Conservation (phyloP, 805 yeast species). For the Scheffersomyces coipomensis region DNA sequence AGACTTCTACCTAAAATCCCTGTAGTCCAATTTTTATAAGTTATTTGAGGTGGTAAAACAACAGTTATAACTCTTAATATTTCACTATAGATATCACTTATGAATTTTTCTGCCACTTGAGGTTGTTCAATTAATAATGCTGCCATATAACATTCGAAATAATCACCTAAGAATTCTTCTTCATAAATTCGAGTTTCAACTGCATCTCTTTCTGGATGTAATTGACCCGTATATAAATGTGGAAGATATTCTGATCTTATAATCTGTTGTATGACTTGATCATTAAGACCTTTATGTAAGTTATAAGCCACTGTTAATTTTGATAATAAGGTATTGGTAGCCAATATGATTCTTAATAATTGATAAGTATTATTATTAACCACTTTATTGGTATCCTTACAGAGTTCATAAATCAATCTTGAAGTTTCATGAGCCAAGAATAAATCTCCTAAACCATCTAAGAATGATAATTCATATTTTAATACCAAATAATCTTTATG, state of each 20-base stretch:
- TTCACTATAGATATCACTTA: slow-evolving; percentile 27
- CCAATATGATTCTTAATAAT: slow-evolving; percentile 29
- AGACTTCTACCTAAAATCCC: slow-evolving; percentile 32
- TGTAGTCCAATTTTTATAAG: slow-evolving; percentile 29
- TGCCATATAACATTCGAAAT: slow-evolving; percentile 43
- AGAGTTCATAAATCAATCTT: slow-evolving; percentile 25
- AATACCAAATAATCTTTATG: slow-evolving; percentile 19
- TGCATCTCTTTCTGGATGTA: slow-evolving; percentile 5
- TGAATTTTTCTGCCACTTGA: slow-evolving; percentile 31
- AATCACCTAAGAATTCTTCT: slow-evolving; percentile 42
- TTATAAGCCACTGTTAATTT: slow-evolving; percentile 35
- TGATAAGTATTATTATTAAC: slow-evolving; percentile 8
- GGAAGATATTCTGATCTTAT: slow-evolving; percentile 24
- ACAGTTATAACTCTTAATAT: slow-evolving; percentile 16
- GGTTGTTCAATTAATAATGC: slow-evolving; percentile 39
- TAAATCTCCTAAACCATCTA: slow-evolving; percentile 43
- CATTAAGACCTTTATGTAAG: slow-evolving; percentile 33
- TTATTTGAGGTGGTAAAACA: slow-evolving; percentile 12
- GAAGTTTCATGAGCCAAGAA: slow-evolving; percentile 37
- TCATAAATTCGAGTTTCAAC: slow-evolving; percentile 25
- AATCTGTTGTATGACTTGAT: slow-evolving; percentile 17
- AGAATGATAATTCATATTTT: slow-evolving; percentile 33
- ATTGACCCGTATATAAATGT: slow-evolving; percentile 13
- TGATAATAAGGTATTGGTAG: slow-evolving; percentile 37
- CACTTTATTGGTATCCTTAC: slow-evolving; percentile 6